These are phyloP conservation scores for Talaromyces wortmannii DNA, from an alignment of 495 filamentous ascomycete species.

Conservation along the genomic window DNA sequence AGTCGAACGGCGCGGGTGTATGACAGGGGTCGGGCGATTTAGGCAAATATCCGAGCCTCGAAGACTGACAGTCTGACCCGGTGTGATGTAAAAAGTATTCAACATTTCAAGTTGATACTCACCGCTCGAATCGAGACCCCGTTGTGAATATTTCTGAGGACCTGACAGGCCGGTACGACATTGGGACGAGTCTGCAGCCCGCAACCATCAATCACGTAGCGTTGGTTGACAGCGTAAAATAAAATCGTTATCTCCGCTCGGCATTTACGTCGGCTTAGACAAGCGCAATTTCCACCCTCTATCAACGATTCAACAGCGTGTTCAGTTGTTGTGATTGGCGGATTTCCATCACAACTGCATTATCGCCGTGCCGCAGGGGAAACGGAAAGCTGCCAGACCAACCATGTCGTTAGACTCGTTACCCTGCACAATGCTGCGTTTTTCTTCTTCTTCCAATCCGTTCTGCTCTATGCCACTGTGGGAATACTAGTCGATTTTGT, in stretches of 20 bases:
- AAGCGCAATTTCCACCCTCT: background rate
- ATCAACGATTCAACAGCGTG: background rate
- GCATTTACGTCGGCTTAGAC: background rate
- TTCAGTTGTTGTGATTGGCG: background rate
- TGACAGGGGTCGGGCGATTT: background rate
- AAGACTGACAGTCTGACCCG: background rate
- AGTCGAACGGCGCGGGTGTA: too few species aligned
- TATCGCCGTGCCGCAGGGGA: background rate
- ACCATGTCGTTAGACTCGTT: background rate
- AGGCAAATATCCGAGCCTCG: background rate
- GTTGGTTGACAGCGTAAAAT: background rate
- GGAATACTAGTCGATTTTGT: background rate
- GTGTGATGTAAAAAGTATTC: background rate
- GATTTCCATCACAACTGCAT: background rate
- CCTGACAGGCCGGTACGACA: too few species aligned
- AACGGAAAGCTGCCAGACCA: background rate
- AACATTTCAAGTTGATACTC: background rate
- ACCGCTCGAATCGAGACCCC: background rate
- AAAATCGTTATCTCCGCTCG: background rate
- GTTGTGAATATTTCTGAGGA: background rate
- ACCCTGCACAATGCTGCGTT: background rate
- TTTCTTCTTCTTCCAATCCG: background rate
- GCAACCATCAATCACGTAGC: background rate
- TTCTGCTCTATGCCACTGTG: background rate
- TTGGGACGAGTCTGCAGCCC: background rate